A percentile compares a stretch with the other conserved stretches of the same genome.
Evolutionary conservation across 345 rosid species (phyloP).

Genomic region (Heritiera fomes): DNA sequence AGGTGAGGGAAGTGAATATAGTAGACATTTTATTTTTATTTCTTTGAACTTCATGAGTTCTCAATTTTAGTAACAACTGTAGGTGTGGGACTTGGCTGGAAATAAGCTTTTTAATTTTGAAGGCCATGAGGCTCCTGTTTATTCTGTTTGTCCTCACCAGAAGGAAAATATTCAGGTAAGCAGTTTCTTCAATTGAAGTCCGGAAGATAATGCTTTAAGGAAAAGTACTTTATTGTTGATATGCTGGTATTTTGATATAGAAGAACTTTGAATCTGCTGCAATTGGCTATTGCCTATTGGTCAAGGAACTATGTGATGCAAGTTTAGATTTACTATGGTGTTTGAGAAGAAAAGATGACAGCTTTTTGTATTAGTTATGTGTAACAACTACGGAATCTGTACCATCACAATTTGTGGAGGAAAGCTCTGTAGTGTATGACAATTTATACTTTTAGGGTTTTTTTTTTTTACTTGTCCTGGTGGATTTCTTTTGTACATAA

Average conservation of each 20-base stretch:
- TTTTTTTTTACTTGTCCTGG: neutral
- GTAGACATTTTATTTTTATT: neutral
- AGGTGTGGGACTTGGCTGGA: slow-evolving; percentile 87
- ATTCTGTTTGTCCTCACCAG: slow-evolving; percentile 87
- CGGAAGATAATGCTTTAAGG: neutral
- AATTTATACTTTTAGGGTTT: neutral
- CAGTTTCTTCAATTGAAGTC: neutral
- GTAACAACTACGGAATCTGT: neutral
- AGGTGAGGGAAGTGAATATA: slow-evolving; percentile 44
- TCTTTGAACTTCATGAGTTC: neutral
- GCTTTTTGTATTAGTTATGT: neutral
- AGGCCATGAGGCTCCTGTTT: slow-evolving; percentile 90
- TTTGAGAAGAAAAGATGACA: neutral
- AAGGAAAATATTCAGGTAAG: slow-evolving; percentile 82
- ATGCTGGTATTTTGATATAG: neutral
- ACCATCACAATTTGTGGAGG: neutral
- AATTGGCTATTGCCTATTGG: neutral
- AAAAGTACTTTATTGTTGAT: neutral
- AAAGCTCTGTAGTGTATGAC: neutral
- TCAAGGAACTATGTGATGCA: neutral
- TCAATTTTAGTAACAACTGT: slow-evolving; percentile 21
- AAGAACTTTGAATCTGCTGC: neutral
- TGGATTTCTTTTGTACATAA: neutral
- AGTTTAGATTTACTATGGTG: neutral
- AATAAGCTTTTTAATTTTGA: slow-evolving; percentile 63